Percentiles rank a stretch among this genome's conserved stretches.
Evolutionary conservation across 2,329 filamentous ascomycete species (phyloP).

Genomic region (Shiraia sp.): DNA sequence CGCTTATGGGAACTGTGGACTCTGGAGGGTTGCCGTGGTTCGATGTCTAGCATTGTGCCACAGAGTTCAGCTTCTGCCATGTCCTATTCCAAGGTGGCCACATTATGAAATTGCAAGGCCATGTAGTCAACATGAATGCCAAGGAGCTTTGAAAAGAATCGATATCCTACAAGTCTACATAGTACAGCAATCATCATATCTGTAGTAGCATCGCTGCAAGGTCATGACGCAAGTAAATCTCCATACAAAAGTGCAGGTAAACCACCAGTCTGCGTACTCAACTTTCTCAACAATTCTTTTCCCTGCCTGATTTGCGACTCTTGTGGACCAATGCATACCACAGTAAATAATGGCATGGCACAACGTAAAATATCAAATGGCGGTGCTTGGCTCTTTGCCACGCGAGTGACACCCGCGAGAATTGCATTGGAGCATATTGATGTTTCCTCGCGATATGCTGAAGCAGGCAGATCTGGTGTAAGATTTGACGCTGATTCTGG

Average conservation of each 20-base stretch:
- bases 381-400: constrained; percentile 26
- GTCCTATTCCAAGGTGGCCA: no score
- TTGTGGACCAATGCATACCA: constrained; percentile 22
- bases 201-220: no score
- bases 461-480: neutral
- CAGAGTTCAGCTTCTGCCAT: no score
- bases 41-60: no score
- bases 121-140: no score
- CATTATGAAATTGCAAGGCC: no score
- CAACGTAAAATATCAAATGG: constrained; percentile 32
- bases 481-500: neutral
- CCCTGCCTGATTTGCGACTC: constrained; percentile 16
- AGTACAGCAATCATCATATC: no score
- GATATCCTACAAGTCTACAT: no score
- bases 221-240: no score
- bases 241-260: neutral
- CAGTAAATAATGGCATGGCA: constrained; percentile 30
- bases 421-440: constrained; percentile 9
- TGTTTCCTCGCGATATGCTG: neutral
- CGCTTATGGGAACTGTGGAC: no score
- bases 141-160: no score
- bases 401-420: constrained; percentile 12
- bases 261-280: constrained; percentile 21
- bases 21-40: no score
- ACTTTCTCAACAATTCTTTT: constrained; percentile 26